Evolutionary conservation across 2,329 filamentous ascomycete genomes (phyloP), one percentile per base, ranked within the genome.

Genomic region (Neofusicoccum umdonicola): DNA sequence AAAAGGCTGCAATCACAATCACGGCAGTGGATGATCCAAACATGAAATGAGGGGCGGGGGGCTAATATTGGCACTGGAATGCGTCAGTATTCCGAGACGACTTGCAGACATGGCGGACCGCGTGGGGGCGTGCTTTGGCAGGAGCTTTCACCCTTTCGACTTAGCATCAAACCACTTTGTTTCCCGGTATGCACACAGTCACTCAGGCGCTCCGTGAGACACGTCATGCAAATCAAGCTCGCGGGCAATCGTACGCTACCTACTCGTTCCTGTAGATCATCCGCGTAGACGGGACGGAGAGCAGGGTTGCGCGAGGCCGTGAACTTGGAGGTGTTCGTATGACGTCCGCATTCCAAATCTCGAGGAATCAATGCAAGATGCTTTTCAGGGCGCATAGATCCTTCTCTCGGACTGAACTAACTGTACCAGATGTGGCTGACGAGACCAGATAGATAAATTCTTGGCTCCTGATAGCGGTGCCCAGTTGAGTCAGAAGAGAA

Each of bases 211-310:
- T 35, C 56, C 42, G 56, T 60, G 42, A 19, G 42, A 19, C 8
- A 47, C 31, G 19, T 19, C 15, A 22, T 35, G n/a, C 42, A 6
- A 47, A 60, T 37, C 5, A 34, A 12, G 27, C 27, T 47, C 17
- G 9, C 13, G 39, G n/a, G 13, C n/a, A 44, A 37, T 5, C 11
- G 27, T 47, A 47, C n/a, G 31, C 41, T 37, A 45, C 41, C 39
- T 42, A 31, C 15, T 44, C n/a, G 56, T 47, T 15, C n/a, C 41
- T 37, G 56, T 37, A 60, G 56, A 60, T 60, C 56, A 60, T 37
- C 42, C 56, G 42, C 27, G 7, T 19, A 17, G 3, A 31, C 17
- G 56, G 39, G n/a, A 47, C 17, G 22, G 31, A 5, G 31, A 35
- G 39, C 56, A 60, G 31, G 56, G 56, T 22, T 60, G 41, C 12